A percentile compares a stretch with the other conserved stretches of the same genome.
These are phyloP conservation scores for Elaeis guineensis DNA, from an alignment of 176 grass and related monocot species.

Conservation along the genomic window DNA sequence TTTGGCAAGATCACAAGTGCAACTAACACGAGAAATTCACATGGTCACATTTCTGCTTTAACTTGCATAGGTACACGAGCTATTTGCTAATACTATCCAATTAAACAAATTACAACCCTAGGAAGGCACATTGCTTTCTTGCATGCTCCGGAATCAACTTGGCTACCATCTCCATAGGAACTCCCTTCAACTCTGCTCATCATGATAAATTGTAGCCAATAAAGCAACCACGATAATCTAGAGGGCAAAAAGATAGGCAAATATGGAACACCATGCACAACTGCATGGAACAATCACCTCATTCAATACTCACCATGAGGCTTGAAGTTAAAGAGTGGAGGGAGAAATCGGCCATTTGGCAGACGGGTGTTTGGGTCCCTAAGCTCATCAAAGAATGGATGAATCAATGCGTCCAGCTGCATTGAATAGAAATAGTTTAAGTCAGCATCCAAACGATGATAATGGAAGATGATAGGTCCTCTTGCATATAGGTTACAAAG, in stretches of 20 bases:
- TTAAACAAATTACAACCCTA: conserved; percentile 1
- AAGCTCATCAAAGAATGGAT: conserved; percentile 65
- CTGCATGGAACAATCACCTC: too few relatives aligned
- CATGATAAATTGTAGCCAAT: too few relatives aligned
- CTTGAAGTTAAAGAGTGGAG: conserved; percentile 71
- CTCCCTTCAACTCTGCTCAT: background rate
- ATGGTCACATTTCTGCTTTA: too few relatives aligned
- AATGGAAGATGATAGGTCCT: background rate
- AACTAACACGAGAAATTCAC: too few relatives aligned
- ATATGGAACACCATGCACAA: too few relatives aligned
- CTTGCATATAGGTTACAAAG: background rate
- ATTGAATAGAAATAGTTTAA: conserved; percentile 2
- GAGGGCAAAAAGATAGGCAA: too few relatives aligned
- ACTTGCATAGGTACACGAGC: too few relatives aligned
- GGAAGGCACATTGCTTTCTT: conserved; percentile 8
- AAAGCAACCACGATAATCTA: too few relatives aligned
- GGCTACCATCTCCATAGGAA: background rate
- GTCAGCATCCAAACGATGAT: background rate
- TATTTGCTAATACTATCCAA: too few relatives aligned
- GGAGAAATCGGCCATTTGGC: conserved; percentile 53
- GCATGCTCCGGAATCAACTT: conserved; percentile 11
- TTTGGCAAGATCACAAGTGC: too few relatives aligned
- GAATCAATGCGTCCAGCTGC: conserved; percentile 53
- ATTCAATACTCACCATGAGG: conserved; percentile 33
- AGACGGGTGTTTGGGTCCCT: conserved; percentile 49